Conservation (phyloP, 495 filamentous ascomycete species). For the Parmelia sp. region DNA sequence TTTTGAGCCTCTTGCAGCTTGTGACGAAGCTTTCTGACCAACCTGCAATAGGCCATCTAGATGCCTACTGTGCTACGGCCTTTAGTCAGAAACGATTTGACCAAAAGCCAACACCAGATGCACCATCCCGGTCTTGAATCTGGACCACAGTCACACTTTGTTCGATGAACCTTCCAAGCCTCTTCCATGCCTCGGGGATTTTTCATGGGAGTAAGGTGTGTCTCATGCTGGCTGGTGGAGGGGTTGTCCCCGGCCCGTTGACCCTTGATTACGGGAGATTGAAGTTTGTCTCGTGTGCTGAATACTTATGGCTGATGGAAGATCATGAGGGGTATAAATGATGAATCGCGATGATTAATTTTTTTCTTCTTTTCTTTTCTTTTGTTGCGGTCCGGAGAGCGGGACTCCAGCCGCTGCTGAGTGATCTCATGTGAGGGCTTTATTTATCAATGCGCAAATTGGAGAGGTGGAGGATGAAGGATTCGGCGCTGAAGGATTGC, state of each 20-base stretch:
- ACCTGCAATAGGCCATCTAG: neutral
- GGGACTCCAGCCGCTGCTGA: neutral
- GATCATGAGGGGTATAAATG: neutral
- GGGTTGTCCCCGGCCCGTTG: conserved; percentile 8
- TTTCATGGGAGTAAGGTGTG: conserved; percentile 9
- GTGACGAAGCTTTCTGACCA: neutral
- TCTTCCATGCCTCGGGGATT: conserved; percentile 11
- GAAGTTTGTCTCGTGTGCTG: neutral
- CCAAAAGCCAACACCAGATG: neutral
- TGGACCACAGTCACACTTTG: neutral
- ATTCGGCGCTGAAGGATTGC: neutral
- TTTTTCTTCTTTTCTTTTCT: too few species aligned
- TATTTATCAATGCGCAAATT: neutral
- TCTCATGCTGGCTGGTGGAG: conserved; percentile 12
- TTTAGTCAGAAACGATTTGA: neutral
- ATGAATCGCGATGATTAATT: neutral
- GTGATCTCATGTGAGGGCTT: neutral
- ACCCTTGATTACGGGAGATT: neutral
- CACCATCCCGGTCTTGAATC: neutral
- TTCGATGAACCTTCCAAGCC: conserved; percentile 7
- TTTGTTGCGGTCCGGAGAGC: neutral
- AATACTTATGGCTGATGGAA: neutral
- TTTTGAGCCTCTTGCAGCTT: neutral
- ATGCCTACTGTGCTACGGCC: too few species aligned
- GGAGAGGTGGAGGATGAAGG: neutral